A percentile compares a stretch with the other conserved stretches of the same genome.
phyloP scores from a whole-genome alignment of 169 alveolate genomes.

The Cryptosporidium parvum region DNA sequence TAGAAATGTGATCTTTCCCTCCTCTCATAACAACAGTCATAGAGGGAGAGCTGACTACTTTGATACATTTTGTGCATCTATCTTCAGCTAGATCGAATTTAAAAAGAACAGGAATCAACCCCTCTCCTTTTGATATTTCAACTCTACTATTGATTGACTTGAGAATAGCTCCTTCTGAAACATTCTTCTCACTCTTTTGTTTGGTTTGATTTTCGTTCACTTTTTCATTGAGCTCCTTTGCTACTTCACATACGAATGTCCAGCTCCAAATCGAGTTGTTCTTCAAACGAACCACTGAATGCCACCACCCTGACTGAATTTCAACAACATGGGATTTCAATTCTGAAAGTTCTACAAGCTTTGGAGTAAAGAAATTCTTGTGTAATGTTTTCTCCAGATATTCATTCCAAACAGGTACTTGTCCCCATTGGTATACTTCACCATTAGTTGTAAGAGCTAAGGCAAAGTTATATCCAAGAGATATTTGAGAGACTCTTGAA shows the following conservation, averaged over 20 bases:
- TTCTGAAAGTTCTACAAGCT: slow-evolving; percentile 10
- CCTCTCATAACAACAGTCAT: slow-evolving; percentile 71
- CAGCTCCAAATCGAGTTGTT: slow-evolving; percentile 45
- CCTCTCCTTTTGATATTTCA: slow-evolving; percentile 4
- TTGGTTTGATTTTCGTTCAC: not conserved
- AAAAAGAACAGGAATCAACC: slow-evolving; percentile 32
- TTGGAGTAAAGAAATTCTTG: slow-evolving; percentile 41
- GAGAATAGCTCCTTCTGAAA: slow-evolving; percentile 16
- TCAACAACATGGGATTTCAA: slow-evolving; percentile 40
- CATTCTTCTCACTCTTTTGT: not conserved
- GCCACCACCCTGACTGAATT: slow-evolving; percentile 76
- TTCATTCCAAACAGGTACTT: slow-evolving; percentile 60
- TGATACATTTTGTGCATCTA: slow-evolving; percentile 54
- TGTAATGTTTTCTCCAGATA: slow-evolving; percentile 20
- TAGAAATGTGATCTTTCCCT: slow-evolving; percentile 27
- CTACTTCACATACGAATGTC: slow-evolving; percentile 30
- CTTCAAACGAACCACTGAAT: slow-evolving; percentile 57
- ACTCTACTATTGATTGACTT: slow-evolving; percentile 12
- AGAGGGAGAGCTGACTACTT: slow-evolving; percentile 59
- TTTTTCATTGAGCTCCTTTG: not conserved
- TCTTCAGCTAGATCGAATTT: slow-evolving; percentile 69
- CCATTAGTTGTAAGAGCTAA: slow-evolving; percentile 61
- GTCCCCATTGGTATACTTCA: slow-evolving; percentile 74
- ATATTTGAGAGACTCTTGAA: slow-evolving; percentile 42
- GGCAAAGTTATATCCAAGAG: slow-evolving; percentile 61